Base-by-base conservation (phyloP, 1,139 yeast species). In the Martiniozyma asiatica region DNA sequence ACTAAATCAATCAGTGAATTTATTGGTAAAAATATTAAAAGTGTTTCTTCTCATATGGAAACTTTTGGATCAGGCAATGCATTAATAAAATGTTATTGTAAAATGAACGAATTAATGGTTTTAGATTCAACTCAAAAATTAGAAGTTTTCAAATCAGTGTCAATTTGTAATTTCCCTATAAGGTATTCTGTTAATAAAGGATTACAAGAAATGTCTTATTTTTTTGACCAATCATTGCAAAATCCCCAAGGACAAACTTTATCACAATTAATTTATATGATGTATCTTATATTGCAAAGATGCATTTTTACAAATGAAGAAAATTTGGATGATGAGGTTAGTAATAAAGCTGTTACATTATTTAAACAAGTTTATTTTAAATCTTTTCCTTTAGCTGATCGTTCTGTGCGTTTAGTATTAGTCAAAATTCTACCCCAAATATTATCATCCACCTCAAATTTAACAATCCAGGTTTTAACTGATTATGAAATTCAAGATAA, bases 321-420 rank as follows among this genome's bases (percentile, higher is more conserved):
- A n/a, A n/a, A n/a, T n/a, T 26, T 26, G n/a, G 29, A 29, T 3
- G 29, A 27, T 7, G 9, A 23, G 11, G 52, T 56, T 9, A 32
- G 35, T 11, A 44, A 59, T 0, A 47, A 51, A 0, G 56, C 51
- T 0, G 56, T 56, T 6, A 60, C 58, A 22, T 39, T 57, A 6
- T 59, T 80, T 9, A 71, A 76, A 37, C 92, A 93, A 1, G 58
- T 76, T 1, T 63, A 84, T 15, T 61, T 80, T 22, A 62, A 66
- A 30, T 65, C 79, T 21, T 87, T 74, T 48, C 51, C 68, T 2
- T 58, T 77, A 22, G 68, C 77, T 8, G 95, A 87, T 53, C 64
- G 97, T 39, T 73, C 87, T 2, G 62, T 84, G 5, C 61, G 97
- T 38, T 64, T 84, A 44, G 65, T 76, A 14, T 58, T 89, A 25